Evolutionary conservation across 2,329 filamentous ascomycete genomes (phyloP), one percentile per base, ranked within the genome.

Genomic region (Sphaceloma murrayae): DNA sequence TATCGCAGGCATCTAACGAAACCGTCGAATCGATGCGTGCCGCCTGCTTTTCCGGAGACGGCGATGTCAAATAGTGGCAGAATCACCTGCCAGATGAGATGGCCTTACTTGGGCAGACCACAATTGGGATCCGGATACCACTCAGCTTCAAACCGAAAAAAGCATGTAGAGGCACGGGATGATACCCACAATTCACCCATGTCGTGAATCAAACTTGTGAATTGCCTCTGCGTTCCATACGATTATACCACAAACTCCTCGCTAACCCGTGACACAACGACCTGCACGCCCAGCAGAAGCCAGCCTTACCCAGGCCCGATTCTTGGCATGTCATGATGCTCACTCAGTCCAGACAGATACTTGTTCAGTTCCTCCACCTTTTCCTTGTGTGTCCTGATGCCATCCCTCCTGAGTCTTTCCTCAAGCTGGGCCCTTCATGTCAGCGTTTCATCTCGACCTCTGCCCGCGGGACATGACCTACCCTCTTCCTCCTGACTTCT

Each of bases 321-420:
- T 52, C 70, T 67, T 5, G 72, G 72, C 88, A 98, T 98, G 61
- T 98, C 91, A 64, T 98, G 89, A 67, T 98, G 91, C 66, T 98
- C 91, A 65, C 85, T 94, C 57, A 98, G 66, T 52, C 80, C 83
- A 52, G 85, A 91, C 26, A 98, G 68, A 62, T 96, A 95, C 51
- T 84, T 85, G 62, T 98, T 98, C 54, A 96, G 68, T 61, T 95
- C 87, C 62, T 96, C 88, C 32, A 98, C 89, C 8, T 86, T 79
- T 68, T 98, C 85, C 62, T 96, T 96, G 64, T 98, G 91, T 21
- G 88, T 94, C 71, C 95, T 96, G 53, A 89, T 77, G 11, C 93
- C 81, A 60, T 95, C 88, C 10, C 82, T 78, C 58, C 83, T 80
- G 33, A 93, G 68, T 50, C 86, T 72, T 56, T 94, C 82, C 54